Evolutionary conservation across 768 basidiomycete genomes (phyloP), one percentile per base, ranked within the genome.

Genomic region (Cystobasidium ongulense): DNA sequence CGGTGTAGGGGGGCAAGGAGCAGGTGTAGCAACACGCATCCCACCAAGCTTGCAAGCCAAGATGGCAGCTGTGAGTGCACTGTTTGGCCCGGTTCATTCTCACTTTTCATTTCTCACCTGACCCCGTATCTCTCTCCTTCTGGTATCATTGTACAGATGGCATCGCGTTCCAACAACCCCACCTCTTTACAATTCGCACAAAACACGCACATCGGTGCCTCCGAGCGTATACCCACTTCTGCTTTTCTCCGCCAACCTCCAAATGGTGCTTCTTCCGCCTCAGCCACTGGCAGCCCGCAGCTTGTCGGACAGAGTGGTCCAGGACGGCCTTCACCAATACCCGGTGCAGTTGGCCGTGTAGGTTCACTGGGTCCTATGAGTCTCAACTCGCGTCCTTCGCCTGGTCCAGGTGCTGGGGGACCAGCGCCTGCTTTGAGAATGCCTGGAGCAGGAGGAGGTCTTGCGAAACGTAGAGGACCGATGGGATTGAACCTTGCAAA

Each of bases 11-110:
- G 73, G 72, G 8, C 31, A 39, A n/a, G 74, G 54, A 10, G 59
- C 36, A 38, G 36, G 59, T 23, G 25, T 67, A n/a, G 66, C 53
- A 36, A 61, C 66, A 25, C 66, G 65, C 33, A 90, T 98, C 75
- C 94, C 94, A 0, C 91, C 93, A 0, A 85, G 87, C 57, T 85
- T 98, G 54, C 92, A 93, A 80, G 91, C 90, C 75, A 96, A 92
- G 84, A 90, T 97, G 89, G 90, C 90, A 50, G 90, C 89, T 33
- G 92, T 94, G 80, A 77, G 87, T 84, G 1, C 18, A 41, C 39
- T n/a, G n/a, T n/a, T n/a, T 39, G 17, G 39, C 7, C 50, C n/a
- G 31, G 39, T 62, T 57, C 7, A 39, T 27, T 18, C 13, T 27
- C 38, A 21, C 2, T 29, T 35, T 31, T 46, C 33, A 35, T 23